Base-by-base conservation (phyloP, 768 basidiomycete species). In the Russula brevipes region DNA sequence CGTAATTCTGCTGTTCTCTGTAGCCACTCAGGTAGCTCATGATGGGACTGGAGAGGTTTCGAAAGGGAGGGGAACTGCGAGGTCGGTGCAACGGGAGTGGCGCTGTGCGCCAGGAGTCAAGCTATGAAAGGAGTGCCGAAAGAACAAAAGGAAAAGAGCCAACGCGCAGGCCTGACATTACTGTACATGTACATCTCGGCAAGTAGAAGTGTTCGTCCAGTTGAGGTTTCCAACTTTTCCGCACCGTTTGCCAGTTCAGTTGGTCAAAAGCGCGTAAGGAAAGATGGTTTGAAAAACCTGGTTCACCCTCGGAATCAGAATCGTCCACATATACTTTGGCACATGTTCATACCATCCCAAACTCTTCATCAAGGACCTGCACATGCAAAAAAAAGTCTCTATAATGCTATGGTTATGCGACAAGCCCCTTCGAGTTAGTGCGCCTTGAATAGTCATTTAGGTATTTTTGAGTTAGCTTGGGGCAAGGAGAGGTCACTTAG, bases 11-110 rank as follows among this genome's bases (percentile, higher is more conserved):
- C 16, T 44, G 45, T 4, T 67, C 67, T n/a, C 55, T 47, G 54
- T 60, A 64, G 31, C 61, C 53, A 19, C 59, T 63, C 52, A 60
- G 49, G 12, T 57, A 57, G 54, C 53, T 66, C 63, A 66, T 64
- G 59, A 36, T 6, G 39, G 24, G 54, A 30, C 30, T 19, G 44
- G 54, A 52, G 36, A 17, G 38, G n/a, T 31, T 11, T 24, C 19
- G 57, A 35, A 52, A 30, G 52, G 57, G 57, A 38, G 46, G 19
- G 36, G 11, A 31, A 19, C 11, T 17, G 54, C 38, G 24, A 24
- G 24, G 24, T 42, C 31, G 62, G 49, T 33, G 46, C 30, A 8
- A 30, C 8, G 10, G 33, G 14, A n/a, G 9, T 24, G 45, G n/a
- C 45, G 24, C 19, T 38, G 57, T 16, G 19, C 11, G 9, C 24